Base-by-base conservation (phyloP, 306 rosid genomes). In the Cicer arietinum region DNA sequence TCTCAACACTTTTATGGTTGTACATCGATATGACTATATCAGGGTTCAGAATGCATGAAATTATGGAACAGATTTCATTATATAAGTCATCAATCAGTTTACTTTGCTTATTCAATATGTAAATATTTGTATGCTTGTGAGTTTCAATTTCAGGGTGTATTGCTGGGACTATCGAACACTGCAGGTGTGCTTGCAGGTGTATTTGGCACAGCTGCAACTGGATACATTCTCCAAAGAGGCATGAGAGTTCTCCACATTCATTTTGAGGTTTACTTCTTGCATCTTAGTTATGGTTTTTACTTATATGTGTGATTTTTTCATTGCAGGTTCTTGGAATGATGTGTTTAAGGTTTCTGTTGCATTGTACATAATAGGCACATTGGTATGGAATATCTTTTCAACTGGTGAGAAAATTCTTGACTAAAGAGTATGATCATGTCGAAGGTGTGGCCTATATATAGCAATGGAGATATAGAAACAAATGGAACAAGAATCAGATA, bases 111-210 rank as follows among this genome's bases (percentile, higher is more conserved):
- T 39, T 37, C 30, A 17, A 8, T 17, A 16, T 52, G 67, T 14
- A 17, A 18, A 41, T 40, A 70, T 20, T 35, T 25, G 89, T 40
- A 75, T 70, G 66, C 13, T 42, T 25, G 13, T 20, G 41, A 53
- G 57, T 58, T 48, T 67, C 65, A 68, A 89, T 77, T 65, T 50
- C 85, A 93, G 98, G 98, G 98, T 47, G 92, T 93, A 16, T 63
- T 93, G 81, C 80, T 93, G 64, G 98, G 98, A 74, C 83, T 93
- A 35, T 91, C 98, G 56, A 93, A 93, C 81, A 89, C 98, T 0
- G 98, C 97, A 14, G 98, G 98, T 63, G 98, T 93, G 75, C 92
- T 93, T 41, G 98, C 98, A 1, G 98, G 98, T 71, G 93, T 89
- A 73, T 89, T 93, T 20, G 98, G 97, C 67, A 91, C 97, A 30